These are phyloP conservation scores for Ensete ventricosum DNA, from an alignment of 176 grass and related monocot species.

Conservation along the genomic window DNA sequence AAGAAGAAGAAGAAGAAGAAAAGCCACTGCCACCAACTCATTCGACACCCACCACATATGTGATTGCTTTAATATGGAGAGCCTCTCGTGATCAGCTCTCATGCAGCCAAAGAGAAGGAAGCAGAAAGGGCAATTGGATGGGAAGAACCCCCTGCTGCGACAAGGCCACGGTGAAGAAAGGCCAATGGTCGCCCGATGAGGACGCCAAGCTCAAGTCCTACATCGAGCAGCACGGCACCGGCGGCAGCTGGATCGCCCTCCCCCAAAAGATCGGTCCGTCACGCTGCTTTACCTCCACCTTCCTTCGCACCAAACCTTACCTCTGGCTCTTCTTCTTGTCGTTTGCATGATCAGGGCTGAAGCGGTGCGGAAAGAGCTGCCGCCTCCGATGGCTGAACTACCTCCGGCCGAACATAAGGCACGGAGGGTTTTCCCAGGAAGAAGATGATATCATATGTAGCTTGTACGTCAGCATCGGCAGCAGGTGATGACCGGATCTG, in stretches of 20 bases:
- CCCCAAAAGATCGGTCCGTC: not conserved
- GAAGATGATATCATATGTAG: not conserved
- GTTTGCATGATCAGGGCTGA: not conserved
- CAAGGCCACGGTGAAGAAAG: not conserved
- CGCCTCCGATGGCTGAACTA: not conserved
- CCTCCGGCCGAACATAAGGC: not conserved
- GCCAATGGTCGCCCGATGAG: not conserved
- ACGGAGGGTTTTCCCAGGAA: not conserved
- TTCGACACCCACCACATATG: too few relatives aligned
- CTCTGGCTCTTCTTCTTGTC: too few relatives aligned
- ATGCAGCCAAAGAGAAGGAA: not conserved
- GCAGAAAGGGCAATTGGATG: not conserved
- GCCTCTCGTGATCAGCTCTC: too few relatives aligned
- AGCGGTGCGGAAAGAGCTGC: not conserved
- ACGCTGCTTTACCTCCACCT: too few relatives aligned
- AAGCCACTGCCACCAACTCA: too few relatives aligned
- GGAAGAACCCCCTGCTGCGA: not conserved
- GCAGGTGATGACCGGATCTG: not conserved
- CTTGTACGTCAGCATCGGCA: not conserved
- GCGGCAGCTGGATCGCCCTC: not conserved
- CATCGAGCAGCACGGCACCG: slow-evolving; percentile 1
- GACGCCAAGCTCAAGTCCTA: not conserved
- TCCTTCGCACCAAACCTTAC: too few relatives aligned
- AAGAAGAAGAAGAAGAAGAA: too few relatives aligned
- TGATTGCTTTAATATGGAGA: too few relatives aligned